Percentiles rank a stretch among this genome's conserved stretches.
These are phyloP conservation scores for Penicillium taxi DNA, from an alignment of 495 filamentous ascomycete species.

Conservation along the genomic window DNA sequence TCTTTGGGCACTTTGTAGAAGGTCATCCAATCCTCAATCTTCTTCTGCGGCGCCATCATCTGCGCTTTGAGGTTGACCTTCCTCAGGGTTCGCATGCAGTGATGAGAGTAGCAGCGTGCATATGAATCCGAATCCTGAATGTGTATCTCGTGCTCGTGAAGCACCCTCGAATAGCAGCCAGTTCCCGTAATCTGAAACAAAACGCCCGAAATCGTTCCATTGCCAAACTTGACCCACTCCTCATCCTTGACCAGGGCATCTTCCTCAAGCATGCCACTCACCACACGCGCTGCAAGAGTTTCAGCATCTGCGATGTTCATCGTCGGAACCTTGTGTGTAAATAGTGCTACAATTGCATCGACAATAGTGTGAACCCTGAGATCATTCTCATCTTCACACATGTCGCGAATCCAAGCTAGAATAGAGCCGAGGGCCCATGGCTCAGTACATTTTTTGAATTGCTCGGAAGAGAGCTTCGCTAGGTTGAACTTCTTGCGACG, in stretches of 20 bases:
- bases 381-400: constrained; percentile 79
- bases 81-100: constrained; percentile 88
- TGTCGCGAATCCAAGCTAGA: constrained; percentile 73
- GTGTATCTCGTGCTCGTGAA: constrained; percentile 77
- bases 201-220: constrained; percentile 70
- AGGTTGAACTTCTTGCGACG: constrained; percentile 76
- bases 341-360: constrained; percentile 81
- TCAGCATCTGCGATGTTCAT: constrained; percentile 99
- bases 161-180: constrained; percentile 78
- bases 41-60: constrained; percentile 57
- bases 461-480: constrained; percentile 72
- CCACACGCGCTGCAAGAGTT: constrained; percentile 68
- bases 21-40: constrained; percentile 77
- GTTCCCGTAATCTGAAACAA: constrained; percentile 88
- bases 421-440: constrained; percentile 94
- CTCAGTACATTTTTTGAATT: constrained; percentile 79
- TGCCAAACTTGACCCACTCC: constrained; percentile 93
- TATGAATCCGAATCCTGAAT: constrained; percentile 53
- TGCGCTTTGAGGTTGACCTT: constrained; percentile 79
- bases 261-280: constrained; percentile 70
- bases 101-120: constrained; percentile 85
- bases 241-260: constrained; percentile 81
- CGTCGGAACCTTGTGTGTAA: constrained; percentile 93
- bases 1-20: constrained; percentile 85
- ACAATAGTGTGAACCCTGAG: constrained; percentile 73